A percentile compares a stretch with the other conserved stretches of the same genome.
Evolutionary conservation across 176 grass and related monocot species (phyloP).

Genomic region (Ampelocalamus luodianensis): DNA sequence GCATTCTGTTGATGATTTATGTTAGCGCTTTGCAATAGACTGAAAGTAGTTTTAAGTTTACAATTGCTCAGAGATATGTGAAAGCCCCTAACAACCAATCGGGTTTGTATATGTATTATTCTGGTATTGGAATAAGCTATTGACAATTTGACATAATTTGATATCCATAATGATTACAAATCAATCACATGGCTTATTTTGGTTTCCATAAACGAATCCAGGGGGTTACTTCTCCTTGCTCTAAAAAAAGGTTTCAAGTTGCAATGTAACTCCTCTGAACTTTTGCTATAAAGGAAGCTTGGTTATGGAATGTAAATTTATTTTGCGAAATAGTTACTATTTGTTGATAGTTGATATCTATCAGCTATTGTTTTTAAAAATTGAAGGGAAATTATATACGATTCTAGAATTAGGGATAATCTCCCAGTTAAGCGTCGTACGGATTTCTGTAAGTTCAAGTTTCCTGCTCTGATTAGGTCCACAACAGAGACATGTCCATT

Average conservation of each 20-base stretch:
- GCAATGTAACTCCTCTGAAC: background rate
- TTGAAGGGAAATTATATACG: background rate
- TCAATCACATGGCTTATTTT: background rate
- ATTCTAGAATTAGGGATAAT: background rate
- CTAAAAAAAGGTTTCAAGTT: background rate
- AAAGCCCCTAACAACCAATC: background rate
- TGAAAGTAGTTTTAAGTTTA: background rate
- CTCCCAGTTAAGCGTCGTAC: background rate
- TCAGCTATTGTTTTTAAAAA: background rate
- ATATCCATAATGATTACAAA: background rate
- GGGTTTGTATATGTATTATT: background rate
- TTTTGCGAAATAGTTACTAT: background rate
- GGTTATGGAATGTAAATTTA: background rate
- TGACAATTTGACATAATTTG: background rate
- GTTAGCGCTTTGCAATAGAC: background rate
- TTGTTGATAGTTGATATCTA: slow-evolving; percentile 6
- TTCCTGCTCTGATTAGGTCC: slow-evolving; percentile 65
- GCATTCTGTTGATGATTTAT: background rate
- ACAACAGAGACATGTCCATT: slow-evolving; percentile 99
- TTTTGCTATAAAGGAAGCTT: slow-evolving; percentile 14
- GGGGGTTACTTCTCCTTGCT: background rate
- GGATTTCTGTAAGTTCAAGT: slow-evolving; percentile 3
- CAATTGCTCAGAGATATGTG: background rate
- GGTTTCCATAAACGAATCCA: background rate
- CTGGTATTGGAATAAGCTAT: background rate